Base-by-base conservation (phyloP, 139 green algal species). In the Chlorella sp. region DNA sequence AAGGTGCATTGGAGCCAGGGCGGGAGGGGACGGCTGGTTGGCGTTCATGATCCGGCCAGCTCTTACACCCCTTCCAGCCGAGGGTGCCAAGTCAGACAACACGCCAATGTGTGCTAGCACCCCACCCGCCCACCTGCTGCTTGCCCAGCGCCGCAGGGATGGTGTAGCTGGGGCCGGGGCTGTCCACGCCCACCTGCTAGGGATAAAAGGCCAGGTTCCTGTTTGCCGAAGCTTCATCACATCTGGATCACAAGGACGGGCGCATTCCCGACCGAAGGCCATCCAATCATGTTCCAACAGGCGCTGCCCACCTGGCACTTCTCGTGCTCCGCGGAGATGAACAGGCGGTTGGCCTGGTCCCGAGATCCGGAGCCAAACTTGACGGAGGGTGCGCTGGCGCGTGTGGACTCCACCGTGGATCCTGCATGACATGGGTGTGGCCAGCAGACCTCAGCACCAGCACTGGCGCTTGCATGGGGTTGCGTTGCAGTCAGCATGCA, bases 291-390 rank as follows among this genome's bases (percentile, higher is more conserved):
- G n/a, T n/a, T n/a, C n/a, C n/a, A n/a, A n/a, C n/a, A n/a, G n/a
- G n/a, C 70, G 62, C 41, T 3, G 3, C 51, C 25, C 32, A 71
- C 75, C 75, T 82, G 75, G 75, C 75, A 82, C 71, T 92, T 90
- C 39, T 92, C 86, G 56, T 92, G 86, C 30, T 92, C 86, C 3
- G 60, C 26, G 25, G 74, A 87, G 67, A 92, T 88, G 81, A 81
- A 89, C 30, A 89, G 38, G 57, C 85, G 87, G 83, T 86, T 80
- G 32, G 75, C 79, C 21, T 83, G 82, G 51, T 89, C 86, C 15
- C 89, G 68, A 6, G 38, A 60, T 20, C 83, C 78, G 5, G 63
- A 85, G 26, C 79, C 69, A 74, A 92, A 92, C 30, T 70, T 79
- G 20, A 85, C 57, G n/a, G 71, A 70, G 6, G 85, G 71, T 0